phyloP scores from a whole-genome alignment of 805 yeast species.

The Peterozyma xylosa region DNA sequence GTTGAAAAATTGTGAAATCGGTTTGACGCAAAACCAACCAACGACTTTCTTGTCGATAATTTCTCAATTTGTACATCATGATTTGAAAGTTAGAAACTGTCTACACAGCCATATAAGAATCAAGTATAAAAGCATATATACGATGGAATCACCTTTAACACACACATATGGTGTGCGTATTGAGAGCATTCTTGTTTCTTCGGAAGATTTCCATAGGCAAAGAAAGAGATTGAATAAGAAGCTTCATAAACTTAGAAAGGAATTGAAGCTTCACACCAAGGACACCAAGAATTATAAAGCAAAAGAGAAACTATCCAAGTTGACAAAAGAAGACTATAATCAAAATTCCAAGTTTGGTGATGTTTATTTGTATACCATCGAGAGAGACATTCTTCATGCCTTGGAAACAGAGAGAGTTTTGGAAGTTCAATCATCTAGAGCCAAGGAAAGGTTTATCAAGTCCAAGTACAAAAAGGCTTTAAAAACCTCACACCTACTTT shows the following conservation, averaged over 20 bases:
- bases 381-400: constrained; percentile 68
- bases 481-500: constrained; percentile 33
- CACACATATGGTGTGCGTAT: constrained; percentile 49
- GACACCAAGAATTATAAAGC: constrained; percentile 57
- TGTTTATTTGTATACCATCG: constrained; percentile 60
- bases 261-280: constrained; percentile 51
- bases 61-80: no score
- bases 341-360: constrained; percentile 46
- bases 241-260: constrained; percentile 58
- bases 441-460: constrained; percentile 42
- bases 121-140: no score
- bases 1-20: no score
- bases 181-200: constrained; percentile 54
- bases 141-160: constrained; percentile 39
- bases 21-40: no score
- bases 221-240: constrained; percentile 55
- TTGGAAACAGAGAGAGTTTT: constrained; percentile 50
- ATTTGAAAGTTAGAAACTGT: no score
- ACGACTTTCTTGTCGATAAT: no score
- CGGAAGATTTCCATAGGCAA: constrained; percentile 64
- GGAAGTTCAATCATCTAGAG: constrained; percentile 42
- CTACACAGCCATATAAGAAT: no score
- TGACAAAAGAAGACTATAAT: constrained; percentile 42
- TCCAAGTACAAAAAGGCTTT: constrained; percentile 66
- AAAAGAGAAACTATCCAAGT: constrained; percentile 37